Percentiles rank a stretch among this genome's conserved stretches.
Conservation (phyloP, 129 eudicot species). For the Deinandra increscens region DNA sequence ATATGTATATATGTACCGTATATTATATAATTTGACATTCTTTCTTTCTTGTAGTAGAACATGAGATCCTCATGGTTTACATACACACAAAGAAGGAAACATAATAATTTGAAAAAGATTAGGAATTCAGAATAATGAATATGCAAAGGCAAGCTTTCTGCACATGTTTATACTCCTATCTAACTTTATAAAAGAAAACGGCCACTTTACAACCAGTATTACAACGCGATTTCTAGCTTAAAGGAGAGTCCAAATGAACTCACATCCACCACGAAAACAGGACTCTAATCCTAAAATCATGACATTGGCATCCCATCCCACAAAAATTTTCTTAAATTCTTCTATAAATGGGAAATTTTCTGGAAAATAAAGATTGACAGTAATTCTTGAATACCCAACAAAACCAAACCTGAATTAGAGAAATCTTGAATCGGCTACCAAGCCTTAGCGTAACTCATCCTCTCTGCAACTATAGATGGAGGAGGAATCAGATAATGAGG, state of each 20-base stretch:
- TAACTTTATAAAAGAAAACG: neutral
- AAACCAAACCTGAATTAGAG: neutral
- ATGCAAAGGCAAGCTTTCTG: neutral
- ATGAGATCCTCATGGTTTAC: neutral
- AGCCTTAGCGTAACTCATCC: constrained; percentile 8
- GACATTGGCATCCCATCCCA: too few species aligned
- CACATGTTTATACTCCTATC: neutral
- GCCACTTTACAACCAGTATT: neutral
- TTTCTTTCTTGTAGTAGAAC: neutral
- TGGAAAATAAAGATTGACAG: neutral
- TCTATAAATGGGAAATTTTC: too few species aligned
- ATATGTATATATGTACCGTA: too few species aligned
- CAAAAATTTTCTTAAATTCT: neutral
- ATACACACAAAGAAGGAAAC: neutral
- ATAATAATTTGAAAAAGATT: neutral
- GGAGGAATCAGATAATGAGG: constrained; percentile 14
- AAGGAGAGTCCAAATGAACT: neutral
- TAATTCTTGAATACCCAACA: neutral
- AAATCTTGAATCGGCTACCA: constrained; percentile 13
- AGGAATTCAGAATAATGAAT: neutral
- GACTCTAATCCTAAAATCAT: neutral
- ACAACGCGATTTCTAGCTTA: neutral
- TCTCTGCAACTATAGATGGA: constrained; percentile 27
- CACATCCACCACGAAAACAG: neutral
- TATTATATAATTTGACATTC: neutral